Base-by-base conservation (phyloP, 768 basidiomycete genomes). In the Leccinum longicurvipes region DNA sequence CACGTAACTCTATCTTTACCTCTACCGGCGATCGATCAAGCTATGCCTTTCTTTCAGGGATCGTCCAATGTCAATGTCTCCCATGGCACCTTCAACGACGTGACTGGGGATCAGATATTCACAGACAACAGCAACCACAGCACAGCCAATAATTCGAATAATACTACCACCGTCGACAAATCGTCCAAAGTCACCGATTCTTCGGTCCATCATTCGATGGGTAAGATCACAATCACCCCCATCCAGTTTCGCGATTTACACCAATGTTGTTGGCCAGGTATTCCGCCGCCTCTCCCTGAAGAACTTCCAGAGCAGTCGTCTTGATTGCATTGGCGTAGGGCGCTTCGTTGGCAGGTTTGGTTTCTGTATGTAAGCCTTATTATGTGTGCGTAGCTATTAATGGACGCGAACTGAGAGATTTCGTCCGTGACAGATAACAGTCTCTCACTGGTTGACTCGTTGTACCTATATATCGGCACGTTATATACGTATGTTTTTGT, bases 41-140 rank as follows among this genome's bases (percentile, higher is more conserved):
- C 6, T 1, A 67, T 67, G 66, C 66, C 65, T 6, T 67, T 67
- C 60, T 67, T 67, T 28, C 66, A 67, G 17, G 60, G 60, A 4
- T 63, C 65, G 12, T 46, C 57, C 0, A 52, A 28, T 23, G 56
- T 64, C 42, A 50, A 67, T 23, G 53, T 31, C 44, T 57, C 63
- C 3, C 29, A 67, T 39, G 46, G 53, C 24, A 62, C 49, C 14
- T 59, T 67, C 55, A 65, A 62, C 50, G 65, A 67, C 15, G 63
- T 67, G 28, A 47, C 53, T 2, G 55, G 63, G 17, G 29, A 67
- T 31, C 65, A 67, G 55, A 60, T 50, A 9, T 50, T 27, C 3
- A 63, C 56, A 3, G 58, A 60, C 45, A 65, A 55, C 29, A 67
- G 63, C 27, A 60, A 65, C 12, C 59, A 62, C 49, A 63, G 55